Base-by-base conservation (phyloP, 2,329 filamentous ascomycete genomes). In the Ophiocordyceps camponoti-floridani region DNA sequence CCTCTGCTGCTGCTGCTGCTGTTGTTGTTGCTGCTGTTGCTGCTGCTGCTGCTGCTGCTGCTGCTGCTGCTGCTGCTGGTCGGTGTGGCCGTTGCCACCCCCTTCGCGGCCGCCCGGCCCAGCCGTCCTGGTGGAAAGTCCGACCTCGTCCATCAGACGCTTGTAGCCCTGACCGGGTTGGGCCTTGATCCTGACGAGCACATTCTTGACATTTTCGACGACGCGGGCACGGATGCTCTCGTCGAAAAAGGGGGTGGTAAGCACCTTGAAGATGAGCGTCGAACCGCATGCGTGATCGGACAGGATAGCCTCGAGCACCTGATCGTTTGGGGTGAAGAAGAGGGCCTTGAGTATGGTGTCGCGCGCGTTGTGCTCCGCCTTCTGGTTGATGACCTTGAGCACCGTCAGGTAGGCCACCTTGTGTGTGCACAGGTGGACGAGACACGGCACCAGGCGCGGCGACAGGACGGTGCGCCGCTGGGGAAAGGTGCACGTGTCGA, bases 321-420 rank as follows among this genome's bases (percentile, higher is more conserved):
- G 79, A 54, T 96, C 85, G 49, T 89, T 84, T 3, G 79, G 75
- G 9, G 84, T 87, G 63, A 94, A 94, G 72, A 98, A 96, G 31
- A 98, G 68, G 2, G 89, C 88, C 59, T 86, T 82, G 38, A 96
- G 70, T 37, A 98, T 85, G 42, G 77, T 83, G 56, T 98, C 89
- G 12, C 91, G 78, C 4, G 91, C 91, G 49, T 96, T 89, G 0
- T 84, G 73, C 64, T 98, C 91, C 31, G 88, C 84, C 58, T 94
- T 87, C 62, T 98, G 91, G 60, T 98, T 98, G 62, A 98, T 94
- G 43, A 96, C 87, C 68, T 98, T 98, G 47, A 98, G 70, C 1
- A 98, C 89, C 0, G 91, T 98, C 48, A 96, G 71, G 57, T 96
- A 96, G 0, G 91, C 91, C 46, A 98, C 89, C 70, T 96, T 96